Base-by-base conservation (phyloP, 345 rosid species). In the Triadica sebifera region DNA sequence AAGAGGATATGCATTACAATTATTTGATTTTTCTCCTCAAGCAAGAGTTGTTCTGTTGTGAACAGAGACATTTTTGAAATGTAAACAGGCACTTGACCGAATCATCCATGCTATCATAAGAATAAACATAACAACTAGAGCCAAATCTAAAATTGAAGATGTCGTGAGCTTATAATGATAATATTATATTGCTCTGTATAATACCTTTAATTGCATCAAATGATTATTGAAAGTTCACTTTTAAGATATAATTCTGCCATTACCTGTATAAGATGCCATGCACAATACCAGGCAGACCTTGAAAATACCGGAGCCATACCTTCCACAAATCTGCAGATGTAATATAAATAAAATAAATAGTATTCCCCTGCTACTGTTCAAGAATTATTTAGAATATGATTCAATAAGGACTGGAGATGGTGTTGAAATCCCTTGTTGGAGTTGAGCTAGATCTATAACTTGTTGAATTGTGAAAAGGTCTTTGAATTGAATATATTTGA, bases 261-360 rank as follows among this genome's bases (percentile, higher is more conserved):
- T 85, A 95, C 99, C 94, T 95, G 99, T 84, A 95, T 93, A 37
- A 95, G 96, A 86, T 95, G 94, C 99, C 99, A 95, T 74, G 99
- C 86, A 83, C 99, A 95, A 79, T 87, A 89, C 99, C 99, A 95
- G 70, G 99, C 98, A 80, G 96, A 80, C 85, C 98, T 91, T 13
- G 99, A 93, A 81, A 95, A 93, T 67, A 95, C 99, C 1, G 99
- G 99, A 81, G 99, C 99, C 99, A 95, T 95, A 38, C 99, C 99
- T 81, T 95, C 99, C 66, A 95, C 98, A 88, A 95, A 95, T 72
- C 99, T 95, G 73, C 20, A 78, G 45, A 74, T 2, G 67, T 11
- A 68, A 65, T 17, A 64, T n/a, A 37, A 57, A 65, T 45, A 20
- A 63, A 55, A 55, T n/a, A 65, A 73, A 73, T 64, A 73, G 60